These are phyloP conservation scores for Annulohypoxylon truncatum DNA, from an alignment of 2,329 filamentous ascomycete genomes.

Conservation along the genomic window DNA sequence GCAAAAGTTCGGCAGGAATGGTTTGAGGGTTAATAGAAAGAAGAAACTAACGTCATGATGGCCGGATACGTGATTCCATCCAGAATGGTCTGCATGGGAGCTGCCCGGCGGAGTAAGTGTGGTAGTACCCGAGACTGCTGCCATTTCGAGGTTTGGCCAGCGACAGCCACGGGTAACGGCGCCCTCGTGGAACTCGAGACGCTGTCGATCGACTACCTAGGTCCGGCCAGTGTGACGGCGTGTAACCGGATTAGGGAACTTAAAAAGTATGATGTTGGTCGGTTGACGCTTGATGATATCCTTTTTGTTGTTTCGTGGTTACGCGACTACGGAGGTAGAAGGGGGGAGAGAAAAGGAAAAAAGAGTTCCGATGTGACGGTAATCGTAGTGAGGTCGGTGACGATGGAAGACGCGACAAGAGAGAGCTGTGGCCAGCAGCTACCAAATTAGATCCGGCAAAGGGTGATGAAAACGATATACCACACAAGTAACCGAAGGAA, in stretches of 20 bases:
- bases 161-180: constrained; percentile 40
- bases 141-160: constrained; percentile 54
- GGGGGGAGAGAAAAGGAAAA: background rate
- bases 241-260: constrained; percentile 20
- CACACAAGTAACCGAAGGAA: constrained; percentile 11
- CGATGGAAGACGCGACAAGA: constrained; percentile 17
- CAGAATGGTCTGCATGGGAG: constrained; percentile 59
- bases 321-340: constrained; percentile 12
- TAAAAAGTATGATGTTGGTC: constrained; percentile 8
- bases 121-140: constrained; percentile 60
- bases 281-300: background rate
- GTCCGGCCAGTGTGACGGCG: constrained; percentile 12
- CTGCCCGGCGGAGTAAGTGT: constrained; percentile 62
- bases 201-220: constrained; percentile 29
- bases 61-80: constrained; percentile 54
- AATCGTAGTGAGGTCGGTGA: constrained; percentile 2
- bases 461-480: constrained; percentile 9
- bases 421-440: constrained; percentile 37
- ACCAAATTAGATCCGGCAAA: constrained; percentile 28
- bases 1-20: background rate
- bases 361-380: constrained; percentile 1
- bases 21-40: background rate
- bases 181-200: constrained; percentile 34
- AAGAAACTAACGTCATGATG: constrained; percentile 46
- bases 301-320: constrained; percentile 7